Base-by-base conservation (phyloP, 2,329 filamentous ascomycete genomes). In the Aspergillus glaucus region DNA sequence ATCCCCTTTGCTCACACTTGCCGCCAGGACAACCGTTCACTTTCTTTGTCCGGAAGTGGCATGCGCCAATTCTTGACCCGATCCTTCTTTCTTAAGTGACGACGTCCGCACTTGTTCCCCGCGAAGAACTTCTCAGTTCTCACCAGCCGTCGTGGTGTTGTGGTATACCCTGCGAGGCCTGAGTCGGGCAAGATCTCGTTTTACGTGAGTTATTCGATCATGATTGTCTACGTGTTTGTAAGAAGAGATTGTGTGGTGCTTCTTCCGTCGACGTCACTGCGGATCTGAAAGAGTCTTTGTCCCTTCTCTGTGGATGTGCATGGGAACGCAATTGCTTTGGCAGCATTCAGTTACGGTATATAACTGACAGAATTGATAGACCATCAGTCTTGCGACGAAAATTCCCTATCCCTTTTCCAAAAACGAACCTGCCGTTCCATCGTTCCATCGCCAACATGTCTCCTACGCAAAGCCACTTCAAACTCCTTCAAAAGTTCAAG, bases 401-500 rank as follows among this genome's bases (percentile, higher is more conserved):
- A 53, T 52, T 51, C 50, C 54, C 51, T 54, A 53, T 50, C 48
- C 50, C 43, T 44, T 43, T 45, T 45, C 43, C 42, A 42, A 6
- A 54, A 24, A 34, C 42, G 12, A 47, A 50, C 37, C 32, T 24
- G 28, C 51, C 47, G 30, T 46, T 48, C 42, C 48, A 49, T 46
- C 36, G 36, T 50, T 57, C 58, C 48, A 53, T 60, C 47, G 51
- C 50, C 62, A 78, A 64, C 37, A 87, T 87, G 84, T 72, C 79
- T 48, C 71, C 78, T 34, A 65, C 74, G 58, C 72, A 71, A 49
- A 65, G 64, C 54, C 80, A 85, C 62, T 97, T 97, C 72, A 88
- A 85, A 67, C 86, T 85, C 60, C 77, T 95, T 44, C 89, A 95
- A 65, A 84, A 81, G 62, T 95, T 98, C 73, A 79, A 86, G 57